Conservation (phyloP, 805 yeast genomes). For the Teunomyces aglyptinius region DNA sequence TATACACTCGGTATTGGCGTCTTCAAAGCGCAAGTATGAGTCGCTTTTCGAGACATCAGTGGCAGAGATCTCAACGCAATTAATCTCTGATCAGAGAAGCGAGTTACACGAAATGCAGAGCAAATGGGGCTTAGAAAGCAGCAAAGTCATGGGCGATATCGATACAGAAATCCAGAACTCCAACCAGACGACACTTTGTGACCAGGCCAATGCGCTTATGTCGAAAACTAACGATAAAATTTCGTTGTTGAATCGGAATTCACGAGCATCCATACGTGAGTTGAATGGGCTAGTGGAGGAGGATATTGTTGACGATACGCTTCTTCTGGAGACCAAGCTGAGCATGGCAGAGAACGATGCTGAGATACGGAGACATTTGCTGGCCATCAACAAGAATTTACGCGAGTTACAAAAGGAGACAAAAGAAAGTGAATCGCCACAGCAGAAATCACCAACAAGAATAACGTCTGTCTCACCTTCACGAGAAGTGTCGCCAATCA, state of each 20-base stretch:
- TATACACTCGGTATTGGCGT: background rate
- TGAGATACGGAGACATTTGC: constrained; percentile 2
- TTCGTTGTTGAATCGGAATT: constrained; percentile 3
- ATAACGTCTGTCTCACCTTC: constrained; percentile 3
- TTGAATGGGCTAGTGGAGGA: background rate
- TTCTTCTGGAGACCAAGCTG: constrained; percentile 4
- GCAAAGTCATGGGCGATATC: background rate
- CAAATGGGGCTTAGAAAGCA: background rate
- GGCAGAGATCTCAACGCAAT: constrained; percentile 1
- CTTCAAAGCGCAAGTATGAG: constrained; percentile 3
- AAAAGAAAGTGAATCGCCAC: background rate
- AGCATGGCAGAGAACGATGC: constrained; percentile 5
- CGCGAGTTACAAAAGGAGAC: constrained; percentile 4
- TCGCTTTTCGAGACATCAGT: constrained; percentile 3
- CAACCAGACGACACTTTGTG: background rate
- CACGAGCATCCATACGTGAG: background rate
- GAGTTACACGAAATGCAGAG: background rate
- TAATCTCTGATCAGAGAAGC: constrained; percentile 1
- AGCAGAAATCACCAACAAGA: background rate
- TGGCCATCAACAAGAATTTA: constrained; percentile 4
- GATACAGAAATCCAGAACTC: background rate
- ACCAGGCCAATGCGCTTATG: background rate
- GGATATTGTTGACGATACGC: background rate
- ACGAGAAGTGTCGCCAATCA: constrained; percentile 6
- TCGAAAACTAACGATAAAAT: constrained; percentile 5